These are phyloP conservation scores for Clonostachys sp. DNA, from an alignment of 2,329 filamentous ascomycete genomes.

Conservation along the genomic window DNA sequence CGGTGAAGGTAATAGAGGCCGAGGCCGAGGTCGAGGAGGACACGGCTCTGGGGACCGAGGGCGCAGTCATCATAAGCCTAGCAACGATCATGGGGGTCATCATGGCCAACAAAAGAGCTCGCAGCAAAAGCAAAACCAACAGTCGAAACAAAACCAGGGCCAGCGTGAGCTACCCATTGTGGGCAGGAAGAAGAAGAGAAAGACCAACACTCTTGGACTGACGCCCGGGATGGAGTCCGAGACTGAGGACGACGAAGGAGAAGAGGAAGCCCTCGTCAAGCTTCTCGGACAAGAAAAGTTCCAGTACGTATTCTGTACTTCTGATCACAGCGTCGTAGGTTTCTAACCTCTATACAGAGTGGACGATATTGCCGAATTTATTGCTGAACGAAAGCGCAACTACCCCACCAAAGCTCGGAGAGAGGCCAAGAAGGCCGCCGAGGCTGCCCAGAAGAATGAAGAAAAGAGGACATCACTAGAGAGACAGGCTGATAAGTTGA, in stretches of 20 bases:
- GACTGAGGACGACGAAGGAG: slow-evolving; percentile 62
- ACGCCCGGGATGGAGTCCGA: slow-evolving; percentile 62
- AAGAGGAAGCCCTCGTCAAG: slow-evolving; percentile 62
- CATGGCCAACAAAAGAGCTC: slow-evolving; percentile 6
- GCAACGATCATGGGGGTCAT: slow-evolving; percentile 4
- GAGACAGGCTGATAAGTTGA: slow-evolving; percentile 57
- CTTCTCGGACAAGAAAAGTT: slow-evolving; percentile 45
- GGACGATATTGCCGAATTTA: slow-evolving; percentile 73
- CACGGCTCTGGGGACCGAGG: slow-evolving; percentile 41
- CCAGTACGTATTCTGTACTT: slow-evolving; percentile 1
- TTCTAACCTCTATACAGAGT: slow-evolving; percentile 30
- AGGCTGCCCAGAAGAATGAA: slow-evolving; percentile 38
- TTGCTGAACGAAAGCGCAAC: slow-evolving; percentile 72
- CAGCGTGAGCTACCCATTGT: slow-evolving; percentile 21
- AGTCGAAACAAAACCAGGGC: slow-evolving; percentile 11
- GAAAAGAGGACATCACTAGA: slow-evolving; percentile 60
- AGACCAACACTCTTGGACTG: slow-evolving; percentile 67
- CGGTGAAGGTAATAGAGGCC: slow-evolving; percentile 8
- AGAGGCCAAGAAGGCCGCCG: slow-evolving; percentile 54
- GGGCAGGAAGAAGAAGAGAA: slow-evolving; percentile 67
- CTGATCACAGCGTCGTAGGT: neutral
- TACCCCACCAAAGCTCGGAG: slow-evolving; percentile 75
- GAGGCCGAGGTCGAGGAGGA: slow-evolving; percentile 25
- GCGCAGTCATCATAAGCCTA: slow-evolving; percentile 22
- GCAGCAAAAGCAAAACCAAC: slow-evolving; percentile 4